Conservation (phyloP, 257 asterid species). For the Solanum lycopersicoides region DNA sequence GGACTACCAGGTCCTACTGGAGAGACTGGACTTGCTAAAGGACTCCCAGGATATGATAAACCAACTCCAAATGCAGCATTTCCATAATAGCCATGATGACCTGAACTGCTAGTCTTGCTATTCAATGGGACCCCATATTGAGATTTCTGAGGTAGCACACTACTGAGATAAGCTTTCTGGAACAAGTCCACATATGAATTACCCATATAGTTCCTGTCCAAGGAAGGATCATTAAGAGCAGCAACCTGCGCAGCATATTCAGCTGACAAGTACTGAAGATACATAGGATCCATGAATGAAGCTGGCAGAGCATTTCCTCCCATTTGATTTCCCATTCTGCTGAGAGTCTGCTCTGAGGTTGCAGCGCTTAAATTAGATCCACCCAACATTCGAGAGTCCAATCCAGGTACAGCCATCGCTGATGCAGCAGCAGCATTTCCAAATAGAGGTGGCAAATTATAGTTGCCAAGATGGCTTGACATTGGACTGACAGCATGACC, state of each 20-base stretch:
- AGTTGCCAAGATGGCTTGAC: constrained; percentile 53
- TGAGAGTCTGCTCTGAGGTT: constrained; percentile 37
- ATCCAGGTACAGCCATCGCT: constrained; percentile 67
- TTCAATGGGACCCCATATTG: constrained; percentile 53
- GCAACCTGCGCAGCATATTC: constrained; percentile 67
- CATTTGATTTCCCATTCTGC: constrained; percentile 62
- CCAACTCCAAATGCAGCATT: constrained; percentile 60
- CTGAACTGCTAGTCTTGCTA: constrained; percentile 36
- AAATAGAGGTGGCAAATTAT: constrained; percentile 76
- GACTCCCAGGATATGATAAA: constrained; percentile 80
- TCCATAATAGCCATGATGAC: constrained; percentile 71
- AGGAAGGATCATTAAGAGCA: constrained; percentile 58
- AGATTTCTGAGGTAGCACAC: constrained; percentile 62
- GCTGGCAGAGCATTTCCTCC: constrained; percentile 41
- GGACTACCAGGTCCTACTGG: constrained; percentile 80
- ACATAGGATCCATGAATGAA: constrained; percentile 58
- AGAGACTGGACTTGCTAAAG: constrained; percentile 59
- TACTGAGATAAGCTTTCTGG: constrained; percentile 77
- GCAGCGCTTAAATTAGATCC: constrained; percentile 58
- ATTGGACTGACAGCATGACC: constrained; percentile 69
- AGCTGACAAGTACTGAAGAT: constrained; percentile 70
- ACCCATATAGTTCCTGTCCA: constrained; percentile 55
- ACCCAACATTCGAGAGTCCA: constrained; percentile 66
- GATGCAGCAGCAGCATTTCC: constrained; percentile 94
- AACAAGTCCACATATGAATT: constrained; percentile 66